Evolutionary conservation across 208 protist genomes (phyloP), one percentile per base, ranked within the genome.

Genomic region (Leishmania martiniquensis): DNA sequence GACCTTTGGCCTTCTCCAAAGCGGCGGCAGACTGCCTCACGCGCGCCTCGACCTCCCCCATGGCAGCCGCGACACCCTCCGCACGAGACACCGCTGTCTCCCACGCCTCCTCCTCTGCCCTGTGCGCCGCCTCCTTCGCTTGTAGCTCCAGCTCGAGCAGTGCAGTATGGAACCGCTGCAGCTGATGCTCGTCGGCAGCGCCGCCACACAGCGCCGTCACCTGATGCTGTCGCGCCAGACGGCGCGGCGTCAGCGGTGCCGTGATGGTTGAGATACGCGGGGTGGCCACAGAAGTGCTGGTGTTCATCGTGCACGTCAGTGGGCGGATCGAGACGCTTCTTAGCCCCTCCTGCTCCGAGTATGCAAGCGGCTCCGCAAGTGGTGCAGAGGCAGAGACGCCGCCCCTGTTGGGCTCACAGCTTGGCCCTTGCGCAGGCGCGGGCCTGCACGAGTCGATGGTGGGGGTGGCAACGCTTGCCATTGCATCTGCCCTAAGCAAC

Each of bases 61-160:
- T 72, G 62, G 32, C 51, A 22, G 49, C 73, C 13, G 17, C 22
- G 0, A 82, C 25, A 22, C 62, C 78, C 62, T 72, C 72, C 7
- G 71, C 78, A 44, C 44, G 37, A 51, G 49, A 34, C 29, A 71
- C 70, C 10, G 71, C 65, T 25, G 37, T 52, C 71, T 74, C 78
- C 78, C 78, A 82, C 55, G 25, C 52, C 45, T 70, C 49, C 49
- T 39, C 63, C 44, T 82, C 78, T 39, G 63, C 72, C 17, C 17
- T 34, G 65, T 82, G 49, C 29, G 42, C 37, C 29, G 47, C 45
- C 71, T 82, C 78, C 44, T 67, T 76, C 10, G 45, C 29, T 51
- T 76, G 78, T 5, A 82, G 42, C 72, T 82, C 78, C 37, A 82
- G 63, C 63, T 82, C 78, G 15, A 82, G 54, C 32, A 77, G 63